A percentile compares a stretch with the other conserved stretches of the same genome.
Evolutionary conservation across 257 asterid species (phyloP).

Genomic region (Paulownia fortunei): DNA sequence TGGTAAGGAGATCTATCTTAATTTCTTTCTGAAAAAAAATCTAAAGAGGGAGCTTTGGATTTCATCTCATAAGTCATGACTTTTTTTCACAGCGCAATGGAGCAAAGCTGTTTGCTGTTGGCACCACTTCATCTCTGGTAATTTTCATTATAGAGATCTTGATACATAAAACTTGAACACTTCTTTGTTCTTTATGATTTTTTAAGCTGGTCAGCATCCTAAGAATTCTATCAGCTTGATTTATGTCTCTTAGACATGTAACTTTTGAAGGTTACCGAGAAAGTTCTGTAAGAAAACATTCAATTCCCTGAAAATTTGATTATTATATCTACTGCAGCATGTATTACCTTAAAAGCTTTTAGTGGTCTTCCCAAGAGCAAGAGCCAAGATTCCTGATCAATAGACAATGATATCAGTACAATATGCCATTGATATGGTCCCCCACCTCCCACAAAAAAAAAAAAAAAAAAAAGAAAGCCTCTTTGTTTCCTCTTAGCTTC

Average conservation of each 20-base stretch:
- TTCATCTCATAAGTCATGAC: slow-evolving; percentile 22
- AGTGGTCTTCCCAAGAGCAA: not conserved
- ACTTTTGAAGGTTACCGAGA: not conserved
- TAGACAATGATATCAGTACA: not conserved
- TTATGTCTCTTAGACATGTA: not conserved
- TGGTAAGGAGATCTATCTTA: slow-evolving; percentile 47
- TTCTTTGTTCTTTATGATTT: not conserved
- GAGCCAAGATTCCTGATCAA: not conserved
- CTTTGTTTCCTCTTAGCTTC: not conserved
- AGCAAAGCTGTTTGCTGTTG: slow-evolving; percentile 85
- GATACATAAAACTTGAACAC: not conserved
- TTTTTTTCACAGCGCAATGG: slow-evolving; percentile 73
- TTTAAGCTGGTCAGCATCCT: slow-evolving; percentile 7
- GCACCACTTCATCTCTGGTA: slow-evolving; percentile 94
- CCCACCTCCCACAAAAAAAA: not conserved
- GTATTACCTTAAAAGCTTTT: not conserved
- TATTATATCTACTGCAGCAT: not conserved
- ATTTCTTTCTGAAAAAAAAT: not conserved
- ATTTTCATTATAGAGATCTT: not conserved
- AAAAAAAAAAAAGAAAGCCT: not conserved
- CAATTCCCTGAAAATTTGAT: not conserved
- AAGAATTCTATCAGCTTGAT: not conserved
- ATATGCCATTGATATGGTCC: not conserved
- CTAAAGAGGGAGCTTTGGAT: not conserved
- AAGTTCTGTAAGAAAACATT: not conserved